phyloP scores from a whole-genome alignment of 1,139 yeast genomes.

The Hyphopichia buzzinii region DNA sequence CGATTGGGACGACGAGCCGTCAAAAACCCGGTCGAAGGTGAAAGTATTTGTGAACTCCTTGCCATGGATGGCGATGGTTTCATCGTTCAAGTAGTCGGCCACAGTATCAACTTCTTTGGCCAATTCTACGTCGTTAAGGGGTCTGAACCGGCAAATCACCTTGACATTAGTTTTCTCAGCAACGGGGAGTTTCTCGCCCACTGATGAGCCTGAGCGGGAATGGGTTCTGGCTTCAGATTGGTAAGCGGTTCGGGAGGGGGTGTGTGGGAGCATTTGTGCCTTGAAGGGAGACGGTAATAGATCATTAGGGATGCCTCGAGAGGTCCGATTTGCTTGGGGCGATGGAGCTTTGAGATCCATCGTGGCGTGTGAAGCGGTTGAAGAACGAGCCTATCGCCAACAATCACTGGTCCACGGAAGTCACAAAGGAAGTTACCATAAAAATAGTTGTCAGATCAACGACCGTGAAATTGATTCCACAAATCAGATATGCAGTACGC shows the following conservation, averaged over 20 bases:
- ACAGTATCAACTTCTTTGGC: conserved; percentile 14
- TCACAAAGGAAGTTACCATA: no score
- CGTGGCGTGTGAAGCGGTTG: no score
- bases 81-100: conserved; percentile 26
- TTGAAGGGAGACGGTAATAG: background rate
- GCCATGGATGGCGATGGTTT: conserved; percentile 27
- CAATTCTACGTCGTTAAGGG: conserved; percentile 38
- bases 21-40: conserved; percentile 69
- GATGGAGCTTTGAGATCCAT: no score
- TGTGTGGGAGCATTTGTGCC: background rate
- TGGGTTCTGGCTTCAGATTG: background rate
- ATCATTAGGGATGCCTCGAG: background rate
- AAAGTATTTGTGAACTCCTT: conserved; percentile 40
- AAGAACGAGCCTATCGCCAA: no score
- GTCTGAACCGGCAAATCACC: conserved; percentile 67
- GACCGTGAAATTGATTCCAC: no score
- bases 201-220: background rate
- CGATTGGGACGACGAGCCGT: conserved; percentile 46
- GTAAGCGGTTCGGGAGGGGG: background rate
- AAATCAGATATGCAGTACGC: no score
- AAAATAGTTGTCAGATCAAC: background rate
- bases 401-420: no score
- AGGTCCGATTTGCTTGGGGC: background rate
- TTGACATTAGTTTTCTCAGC: conserved; percentile 40
- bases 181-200: background rate